phyloP scores from a whole-genome alignment of 176 grass and related monocot genomes.

The Triticum turgidum region DNA sequence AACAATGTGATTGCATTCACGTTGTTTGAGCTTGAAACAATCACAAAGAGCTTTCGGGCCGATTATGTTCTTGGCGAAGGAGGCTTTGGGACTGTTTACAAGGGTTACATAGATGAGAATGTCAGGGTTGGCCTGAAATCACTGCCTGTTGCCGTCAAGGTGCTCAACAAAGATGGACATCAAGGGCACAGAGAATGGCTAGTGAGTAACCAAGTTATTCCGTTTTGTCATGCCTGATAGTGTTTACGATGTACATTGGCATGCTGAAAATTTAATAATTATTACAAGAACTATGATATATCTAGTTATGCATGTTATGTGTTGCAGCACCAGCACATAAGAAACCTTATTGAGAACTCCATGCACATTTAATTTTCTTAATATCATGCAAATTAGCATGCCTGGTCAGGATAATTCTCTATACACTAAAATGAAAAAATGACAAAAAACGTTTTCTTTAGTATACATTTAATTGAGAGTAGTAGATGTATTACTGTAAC shows the following conservation, averaged over 20 bases:
- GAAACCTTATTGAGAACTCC: neutral
- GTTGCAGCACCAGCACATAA: neutral
- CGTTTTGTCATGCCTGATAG: neutral
- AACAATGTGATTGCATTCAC: constrained; percentile 94
- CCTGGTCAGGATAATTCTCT: neutral
- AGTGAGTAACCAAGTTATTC: constrained; percentile 64
- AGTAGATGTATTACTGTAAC: no score
- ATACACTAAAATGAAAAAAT: neutral
- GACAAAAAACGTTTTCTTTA: neutral
- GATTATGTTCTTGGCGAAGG: constrained; percentile 98
- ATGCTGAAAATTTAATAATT: neutral
- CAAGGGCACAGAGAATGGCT: constrained; percentile 99
- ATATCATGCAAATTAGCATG: neutral
- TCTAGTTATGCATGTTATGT: neutral
- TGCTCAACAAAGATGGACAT: constrained; percentile 97
- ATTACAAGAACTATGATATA: neutral
- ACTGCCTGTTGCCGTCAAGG: constrained; percentile 94
- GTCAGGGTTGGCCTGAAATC: constrained; percentile 93
- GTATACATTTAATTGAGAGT: neutral
- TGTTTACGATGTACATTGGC: constrained; percentile 9
- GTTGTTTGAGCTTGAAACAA: constrained; percentile 95
- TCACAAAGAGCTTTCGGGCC: constrained; percentile 93
- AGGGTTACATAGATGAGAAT: constrained; percentile 99
- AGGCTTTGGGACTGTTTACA: constrained; percentile 99
- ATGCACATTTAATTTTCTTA: constrained; percentile 17